Evolutionary conservation across 169 alveolate genomes (phyloP), one percentile per base, ranked within the genome.

Genomic region (Plasmodium vinckei): DNA sequence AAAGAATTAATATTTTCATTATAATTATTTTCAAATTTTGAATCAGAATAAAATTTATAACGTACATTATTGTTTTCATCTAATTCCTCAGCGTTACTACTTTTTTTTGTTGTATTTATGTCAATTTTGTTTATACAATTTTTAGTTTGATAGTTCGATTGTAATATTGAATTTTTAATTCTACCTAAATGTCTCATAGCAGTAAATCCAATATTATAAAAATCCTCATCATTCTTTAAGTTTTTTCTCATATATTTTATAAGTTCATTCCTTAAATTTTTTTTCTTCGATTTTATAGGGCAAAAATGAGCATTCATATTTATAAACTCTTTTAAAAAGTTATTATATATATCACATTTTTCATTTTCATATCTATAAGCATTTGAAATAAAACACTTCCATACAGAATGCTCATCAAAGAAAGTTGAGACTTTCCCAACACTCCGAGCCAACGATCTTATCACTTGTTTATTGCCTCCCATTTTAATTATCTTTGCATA

Each of bases 331-430:
- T 51, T 82, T 56, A 82, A 23, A 67, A 82, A 82, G 0, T 67
- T 70, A 70, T 82, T 82, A 60, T 82, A 82, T 61, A 54, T 82
- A 25, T 17, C 69, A 59, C 90, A 53, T 17, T 56, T 65, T 23
- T 82, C 90, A 51, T 82, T 82, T 21, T 82, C 90, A 65, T 82
- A 82, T 39, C 90, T 21, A 15, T 82, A 82, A 0, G 57, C 59
- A 46, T 56, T 67, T 25, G 90, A 82, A 5, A 82, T 23, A 4
- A 82, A 59, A 53, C 90, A 67, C 59, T 67, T 82, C 90, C 90
- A 82, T 9, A 65, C 61, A 42, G 56, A 27, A 49, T 82, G 39
- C 10, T 82, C 72, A 25, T 82, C 90, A 42, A 67, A 82, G 49
- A 82, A 82, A 7, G 65, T 27, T 4, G 72, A 6, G 9, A 82